phyloP scores from a whole-genome alignment of 2,329 filamentous ascomycete genomes.

The Fulvia fulva region DNA sequence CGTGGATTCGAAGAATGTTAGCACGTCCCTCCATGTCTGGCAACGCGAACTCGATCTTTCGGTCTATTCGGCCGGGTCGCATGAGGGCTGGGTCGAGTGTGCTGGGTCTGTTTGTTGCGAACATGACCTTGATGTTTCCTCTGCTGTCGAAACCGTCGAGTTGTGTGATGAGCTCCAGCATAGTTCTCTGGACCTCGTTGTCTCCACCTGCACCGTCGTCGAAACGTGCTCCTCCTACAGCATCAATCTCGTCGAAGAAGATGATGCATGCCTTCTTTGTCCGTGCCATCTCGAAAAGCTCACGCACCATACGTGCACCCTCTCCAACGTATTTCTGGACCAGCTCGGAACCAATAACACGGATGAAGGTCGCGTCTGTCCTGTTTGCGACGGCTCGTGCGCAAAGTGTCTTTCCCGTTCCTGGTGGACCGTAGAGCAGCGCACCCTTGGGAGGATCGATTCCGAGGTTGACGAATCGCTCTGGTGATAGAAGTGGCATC shows the following conservation, averaged over 20 bases:
- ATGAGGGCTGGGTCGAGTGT: constrained; percentile 95
- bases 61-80: constrained; percentile 93
- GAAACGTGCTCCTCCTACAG: constrained; percentile 91
- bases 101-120: constrained; percentile 93
- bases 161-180: constrained; percentile 96
- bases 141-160: constrained; percentile 93
- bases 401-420: constrained; percentile 98
- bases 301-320: constrained; percentile 95
- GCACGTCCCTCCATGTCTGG: constrained; percentile 95
- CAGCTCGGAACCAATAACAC: constrained; percentile 94
- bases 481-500: constrained; percentile 93
- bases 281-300: constrained; percentile 98
- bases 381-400: constrained; percentile 95
- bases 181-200: constrained; percentile 96
- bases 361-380: constrained; percentile 97
- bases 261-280: constrained; percentile 99
- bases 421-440: constrained; percentile 90
- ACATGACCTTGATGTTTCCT: constrained; percentile 99
- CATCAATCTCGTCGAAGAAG: constrained; percentile 98
- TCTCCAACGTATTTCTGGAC: constrained; percentile 99
- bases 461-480: constrained; percentile 96
- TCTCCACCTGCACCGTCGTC: constrained; percentile 95
- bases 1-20: constrained; percentile 96
- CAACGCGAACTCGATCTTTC: constrained; percentile 98
- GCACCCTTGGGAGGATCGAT: constrained; percentile 98